A percentile compares a stretch with the other conserved stretches of the same genome.
Conservation (phyloP, 768 basidiomycete species). For the Steccherinum ochraceum region DNA sequence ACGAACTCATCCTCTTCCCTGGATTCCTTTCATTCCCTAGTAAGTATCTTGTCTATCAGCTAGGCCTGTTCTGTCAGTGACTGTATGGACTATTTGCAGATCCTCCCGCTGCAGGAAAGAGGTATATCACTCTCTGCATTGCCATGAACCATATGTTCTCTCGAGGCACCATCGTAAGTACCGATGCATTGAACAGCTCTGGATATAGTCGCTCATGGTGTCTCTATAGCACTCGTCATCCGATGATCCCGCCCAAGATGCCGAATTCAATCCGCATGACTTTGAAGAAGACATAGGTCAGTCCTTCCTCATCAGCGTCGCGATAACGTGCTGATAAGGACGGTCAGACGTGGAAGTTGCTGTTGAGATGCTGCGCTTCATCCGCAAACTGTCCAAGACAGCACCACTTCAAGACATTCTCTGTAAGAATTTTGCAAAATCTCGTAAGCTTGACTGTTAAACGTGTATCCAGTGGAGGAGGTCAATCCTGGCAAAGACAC, state of each 20-base stretch:
- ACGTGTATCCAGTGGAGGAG: conserved; percentile 13
- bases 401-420: conserved; percentile 16
- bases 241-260: conserved; percentile 16
- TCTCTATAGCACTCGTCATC: conserved; percentile 17
- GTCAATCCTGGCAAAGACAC: conserved; percentile 25
- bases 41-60: neutral
- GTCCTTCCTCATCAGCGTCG: no score
- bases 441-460: neutral
- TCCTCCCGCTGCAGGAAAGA: conserved; percentile 13
- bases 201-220: neutral
- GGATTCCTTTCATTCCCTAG: conserved; percentile 1
- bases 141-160: conserved; percentile 22
- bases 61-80: neutral
- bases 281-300: conserved; percentile 23
- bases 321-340: no score
- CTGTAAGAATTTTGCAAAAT: neutral
- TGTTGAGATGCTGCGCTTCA: conserved; percentile 19
- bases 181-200: neutral
- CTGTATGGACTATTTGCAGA: no score
- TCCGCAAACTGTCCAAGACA: conserved; percentile 13
- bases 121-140: conserved; percentile 20
- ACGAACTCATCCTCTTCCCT: conserved; percentile 18
- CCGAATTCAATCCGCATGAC: conserved; percentile 24
- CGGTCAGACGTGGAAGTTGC: conserved; percentile 18
- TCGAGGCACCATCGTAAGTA: conserved; percentile 24